Evolutionary conservation across 1,139 yeast genomes (phyloP), one percentile per base, ranked within the genome.

Genomic region (Martiniozyma asiatica): DNA sequence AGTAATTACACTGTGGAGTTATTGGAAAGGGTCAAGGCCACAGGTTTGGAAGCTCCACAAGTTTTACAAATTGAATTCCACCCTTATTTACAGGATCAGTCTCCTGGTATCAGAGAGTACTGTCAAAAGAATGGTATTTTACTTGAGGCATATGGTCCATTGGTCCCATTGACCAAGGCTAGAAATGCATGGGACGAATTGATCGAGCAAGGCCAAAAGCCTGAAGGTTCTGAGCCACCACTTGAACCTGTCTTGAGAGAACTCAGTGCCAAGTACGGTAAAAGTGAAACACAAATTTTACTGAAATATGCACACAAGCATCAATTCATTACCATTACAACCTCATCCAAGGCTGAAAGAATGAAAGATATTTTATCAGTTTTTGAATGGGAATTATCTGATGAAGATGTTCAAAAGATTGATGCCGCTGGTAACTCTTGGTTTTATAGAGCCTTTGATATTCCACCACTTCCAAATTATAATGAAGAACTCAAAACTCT

Each of bases 31-130:
- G 47, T 74, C 14, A 43, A 64, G 33, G 53, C 55, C 29, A 42
- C 55, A 29, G 65, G 72, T 27, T 61, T 58, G 38, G 51, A 62
- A 37, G 61, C 61, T 38, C 87, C 87, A 1, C 67, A 61, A 28
- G 73, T 75, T 25, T 71, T 76, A 51, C 89, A 79, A 53, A 72
- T 78, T 42, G 89, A 79, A 50, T 75, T 58, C 54, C 69, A 65
- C 48, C 75, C 87, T 1, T 74, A 73, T 48, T 62, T 78, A 41
- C 84, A 73, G 44, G 62, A 75, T 45, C 85, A 77, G 51, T 63
- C 80, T 7, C 72, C 76, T 1, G 80, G 71, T 2, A 65, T 79
- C 36, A 63, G 65, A 31, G 63, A 71, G 14, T 78, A 56, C 46
- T 55, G 66, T 34, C 58, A 65, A 40, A 53, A 64, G 32, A 46